Evolutionary conservation across 1,139 yeast genomes (phyloP).

Genomic region (Petasospora fabianii): DNA sequence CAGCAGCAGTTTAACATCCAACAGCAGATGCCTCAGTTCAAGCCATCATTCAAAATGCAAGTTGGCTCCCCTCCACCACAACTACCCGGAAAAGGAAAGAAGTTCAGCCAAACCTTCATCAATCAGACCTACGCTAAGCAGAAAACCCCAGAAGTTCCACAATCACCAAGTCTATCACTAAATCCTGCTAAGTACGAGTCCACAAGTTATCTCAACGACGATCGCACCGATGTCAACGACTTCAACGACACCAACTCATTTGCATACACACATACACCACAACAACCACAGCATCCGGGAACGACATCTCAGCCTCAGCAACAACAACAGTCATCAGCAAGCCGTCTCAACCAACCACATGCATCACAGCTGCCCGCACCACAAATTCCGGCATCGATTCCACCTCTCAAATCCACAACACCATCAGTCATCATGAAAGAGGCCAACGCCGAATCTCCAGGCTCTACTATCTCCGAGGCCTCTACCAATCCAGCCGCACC

Average conservation of each 20-base stretch:
- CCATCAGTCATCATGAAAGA: constrained; percentile 22
- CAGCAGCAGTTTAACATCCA: constrained; percentile 11
- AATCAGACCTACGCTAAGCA: constrained; percentile 15
- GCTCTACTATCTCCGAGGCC: constrained; percentile 18
- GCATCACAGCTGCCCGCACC: constrained; percentile 17
- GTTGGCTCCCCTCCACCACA: constrained; percentile 12
- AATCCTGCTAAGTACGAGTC: constrained; percentile 16
- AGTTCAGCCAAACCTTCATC: constrained; percentile 19
- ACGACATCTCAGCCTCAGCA: too few relatives aligned
- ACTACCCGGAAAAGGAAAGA: constrained; percentile 12
- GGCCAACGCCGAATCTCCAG: constrained; percentile 20
- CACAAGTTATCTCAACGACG: constrained; percentile 17
- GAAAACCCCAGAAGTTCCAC: constrained; percentile 14
- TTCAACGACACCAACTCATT: constrained; percentile 16
- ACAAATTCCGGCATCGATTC: constrained; percentile 6
- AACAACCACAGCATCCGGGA: neutral
- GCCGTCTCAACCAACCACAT: constrained; percentile 13
- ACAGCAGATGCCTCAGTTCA: constrained; percentile 19
- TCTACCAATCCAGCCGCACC: constrained; percentile 11
- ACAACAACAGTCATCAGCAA: constrained; percentile 1
- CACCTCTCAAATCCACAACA: constrained; percentile 5
- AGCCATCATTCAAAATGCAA: constrained; percentile 14
- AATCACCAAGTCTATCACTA: constrained; percentile 13
- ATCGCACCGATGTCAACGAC: constrained; percentile 18
- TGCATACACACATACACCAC: constrained; percentile 12